A percentile compares a stretch with the other conserved stretches of the same genome.
These are phyloP conservation scores for Penstemon davidsonii DNA, from an alignment of 257 asterid genomes.

Conservation along the genomic window DNA sequence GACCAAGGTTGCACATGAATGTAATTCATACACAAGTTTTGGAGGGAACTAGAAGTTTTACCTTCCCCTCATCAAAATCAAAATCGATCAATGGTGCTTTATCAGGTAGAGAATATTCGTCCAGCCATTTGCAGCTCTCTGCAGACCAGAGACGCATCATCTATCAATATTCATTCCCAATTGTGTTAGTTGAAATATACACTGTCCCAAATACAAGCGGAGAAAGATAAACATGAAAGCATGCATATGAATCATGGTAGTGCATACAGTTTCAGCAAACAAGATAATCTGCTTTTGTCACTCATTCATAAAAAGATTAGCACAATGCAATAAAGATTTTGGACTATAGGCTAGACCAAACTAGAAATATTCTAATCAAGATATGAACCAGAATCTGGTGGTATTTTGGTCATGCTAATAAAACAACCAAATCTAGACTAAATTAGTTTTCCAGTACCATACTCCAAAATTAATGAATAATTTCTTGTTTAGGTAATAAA, in stretches of 20 bases:
- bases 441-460: not conserved
- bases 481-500: not conserved
- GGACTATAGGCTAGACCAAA: not conserved
- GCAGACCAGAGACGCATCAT: constrained; percentile 98
- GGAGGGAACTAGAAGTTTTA: constrained; percentile 33
- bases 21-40: constrained; percentile 15
- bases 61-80: constrained; percentile 96
- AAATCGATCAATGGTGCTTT: constrained; percentile 84
- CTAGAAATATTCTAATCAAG: not conserved
- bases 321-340: too few relatives aligned
- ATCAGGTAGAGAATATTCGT: constrained; percentile 73
- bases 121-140: constrained; percentile 81
- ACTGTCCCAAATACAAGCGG: constrained; percentile 3
- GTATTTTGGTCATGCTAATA: not conserved
- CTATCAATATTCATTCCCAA: constrained; percentile 42
- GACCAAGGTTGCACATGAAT: not conserved
- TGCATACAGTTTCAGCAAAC: constrained; percentile 15
- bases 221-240: constrained; percentile 1
- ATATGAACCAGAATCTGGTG: not conserved
- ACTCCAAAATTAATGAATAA: not conserved
- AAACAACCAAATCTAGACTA: not conserved
- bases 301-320: too few relatives aligned
- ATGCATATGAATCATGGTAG: constrained; percentile 14
- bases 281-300: constrained; percentile 3
- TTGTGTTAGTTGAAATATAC: constrained; percentile 17